Evolutionary conservation across 305 asterid species (phyloP).

Genomic region (Solanum aculeatissimum): DNA sequence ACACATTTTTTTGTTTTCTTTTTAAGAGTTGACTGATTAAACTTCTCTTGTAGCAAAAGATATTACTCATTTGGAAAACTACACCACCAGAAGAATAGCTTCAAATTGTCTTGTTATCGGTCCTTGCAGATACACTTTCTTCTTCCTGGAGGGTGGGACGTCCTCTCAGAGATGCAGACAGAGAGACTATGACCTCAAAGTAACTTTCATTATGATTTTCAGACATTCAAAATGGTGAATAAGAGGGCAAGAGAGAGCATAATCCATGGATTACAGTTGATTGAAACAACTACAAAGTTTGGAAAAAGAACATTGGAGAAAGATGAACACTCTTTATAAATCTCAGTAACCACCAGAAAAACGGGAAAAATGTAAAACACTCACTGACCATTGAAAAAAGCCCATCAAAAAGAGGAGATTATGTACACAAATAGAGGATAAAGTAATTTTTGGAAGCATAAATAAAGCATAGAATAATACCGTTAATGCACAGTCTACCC

Average conservation of each 20-base stretch:
- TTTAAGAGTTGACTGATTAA: neutral
- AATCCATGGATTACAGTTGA: neutral
- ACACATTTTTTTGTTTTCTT: neutral
- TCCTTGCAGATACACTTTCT: neutral
- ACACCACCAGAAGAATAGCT: neutral
- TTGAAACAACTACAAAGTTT: neutral
- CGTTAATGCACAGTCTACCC: slow-evolving; percentile 82
- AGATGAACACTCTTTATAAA: neutral
- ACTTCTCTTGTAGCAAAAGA: neutral
- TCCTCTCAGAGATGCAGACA: neutral
- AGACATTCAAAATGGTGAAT: neutral
- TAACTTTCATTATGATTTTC: neutral
- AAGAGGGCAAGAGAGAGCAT: neutral
- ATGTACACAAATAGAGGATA: neutral
- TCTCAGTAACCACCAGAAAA: neutral
- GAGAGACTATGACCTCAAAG: neutral
- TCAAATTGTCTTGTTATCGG: neutral
- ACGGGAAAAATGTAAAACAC: neutral
- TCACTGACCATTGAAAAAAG: neutral
- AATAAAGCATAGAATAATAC: slow-evolving; percentile 20
- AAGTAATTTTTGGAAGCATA: neutral
- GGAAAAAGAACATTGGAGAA: neutral
- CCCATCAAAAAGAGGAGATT: neutral
- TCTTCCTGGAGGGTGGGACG: neutral
- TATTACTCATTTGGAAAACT: neutral